Evolutionary conservation across 257 asterid genomes (phyloP), one percentile per base, ranked within the genome.

Genomic region (Anisodus acutangulus): DNA sequence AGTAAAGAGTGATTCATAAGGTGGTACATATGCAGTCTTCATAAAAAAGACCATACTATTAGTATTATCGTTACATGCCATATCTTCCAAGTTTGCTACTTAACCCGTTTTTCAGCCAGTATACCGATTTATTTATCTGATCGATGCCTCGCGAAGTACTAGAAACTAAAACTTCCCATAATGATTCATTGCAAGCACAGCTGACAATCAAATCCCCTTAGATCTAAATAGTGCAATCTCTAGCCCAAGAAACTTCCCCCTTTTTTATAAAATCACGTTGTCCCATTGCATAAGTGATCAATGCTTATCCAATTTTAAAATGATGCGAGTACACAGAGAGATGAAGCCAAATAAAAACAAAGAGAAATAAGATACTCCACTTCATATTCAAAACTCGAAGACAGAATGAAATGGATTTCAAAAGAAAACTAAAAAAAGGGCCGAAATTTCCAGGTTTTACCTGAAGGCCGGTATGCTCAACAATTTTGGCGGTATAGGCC

Each of bases 401-500:
- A 78, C 43, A 2, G 63, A 53, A 26, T 53, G 35, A 53, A 51
- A 53, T 26, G 81, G 47, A 53, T 31, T 78, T 78, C 81, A 9
- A 53, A 80, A 57, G 16, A 83, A 37, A 69, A 17, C 8, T 10
- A 19, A 66, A 8, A n/a, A 43, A 13, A 80, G 39, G 66, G 66
- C 53, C 60, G 59, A n/a, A 83, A 85, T 31, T 49, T 37, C 55
- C 64, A 13, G 35, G 85, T 78, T 66, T 79, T 64, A 96, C 99
- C 98, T 93, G 97, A 96, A 96, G 91, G 67, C 85, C 6, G 98
- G 99, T 67, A 96, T 88, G 55, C 9, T 84, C 63, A 91, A 88
- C 91, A 96, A 86, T 66, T 88, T 90, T n/a, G 37, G 83, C 2
- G 99, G 99, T 86, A 96, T 91, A 39, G 99, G 98, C 71, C 99